Conservation (phyloP, 257 asterid species). For the Jacaranda copaia region DNA sequence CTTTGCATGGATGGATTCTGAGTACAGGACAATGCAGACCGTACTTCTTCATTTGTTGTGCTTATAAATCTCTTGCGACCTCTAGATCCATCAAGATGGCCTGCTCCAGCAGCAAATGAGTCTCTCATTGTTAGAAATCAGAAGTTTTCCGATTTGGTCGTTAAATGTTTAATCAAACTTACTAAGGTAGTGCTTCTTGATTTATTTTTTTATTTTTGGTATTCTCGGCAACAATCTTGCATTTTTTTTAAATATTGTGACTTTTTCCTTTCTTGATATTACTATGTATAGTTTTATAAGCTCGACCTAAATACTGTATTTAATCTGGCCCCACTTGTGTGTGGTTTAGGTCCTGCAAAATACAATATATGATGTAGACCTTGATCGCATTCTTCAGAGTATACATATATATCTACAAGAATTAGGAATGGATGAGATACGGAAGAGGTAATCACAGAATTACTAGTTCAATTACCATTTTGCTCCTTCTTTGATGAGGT, state of each 20-base stretch:
- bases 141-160: slow-evolving; percentile 97
- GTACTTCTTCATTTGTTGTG: slow-evolving; percentile 92
- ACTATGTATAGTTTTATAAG: neutral
- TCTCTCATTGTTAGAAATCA: slow-evolving; percentile 79
- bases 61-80: slow-evolving; percentile 93
- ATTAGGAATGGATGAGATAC: slow-evolving; percentile 95
- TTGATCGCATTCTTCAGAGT: slow-evolving; percentile 95
- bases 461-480: neutral
- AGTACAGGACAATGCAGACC: slow-evolving; percentile 91
- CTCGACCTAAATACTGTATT: slow-evolving; percentile 16
- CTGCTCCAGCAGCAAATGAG: slow-evolving; percentile 83
- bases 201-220: slow-evolving; percentile 14
- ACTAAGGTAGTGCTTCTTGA: slow-evolving; percentile 70
- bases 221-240: neutral
- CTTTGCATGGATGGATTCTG: slow-evolving; percentile 34
- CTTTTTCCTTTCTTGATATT: neutral
- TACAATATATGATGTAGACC: slow-evolving; percentile 92
- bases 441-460: slow-evolving; percentile 69
- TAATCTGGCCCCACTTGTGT: slow-evolving; percentile 21
- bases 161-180: slow-evolving; percentile 96
- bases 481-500: slow-evolving; percentile 21
- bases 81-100: slow-evolving; percentile 98
- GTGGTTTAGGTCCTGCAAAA: slow-evolving; percentile 85
- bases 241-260: slow-evolving; percentile 1
- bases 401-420: slow-evolving; percentile 96